Base-by-base conservation (phyloP, 345 rosid genomes). In the Citrus mangshanensis region DNA sequence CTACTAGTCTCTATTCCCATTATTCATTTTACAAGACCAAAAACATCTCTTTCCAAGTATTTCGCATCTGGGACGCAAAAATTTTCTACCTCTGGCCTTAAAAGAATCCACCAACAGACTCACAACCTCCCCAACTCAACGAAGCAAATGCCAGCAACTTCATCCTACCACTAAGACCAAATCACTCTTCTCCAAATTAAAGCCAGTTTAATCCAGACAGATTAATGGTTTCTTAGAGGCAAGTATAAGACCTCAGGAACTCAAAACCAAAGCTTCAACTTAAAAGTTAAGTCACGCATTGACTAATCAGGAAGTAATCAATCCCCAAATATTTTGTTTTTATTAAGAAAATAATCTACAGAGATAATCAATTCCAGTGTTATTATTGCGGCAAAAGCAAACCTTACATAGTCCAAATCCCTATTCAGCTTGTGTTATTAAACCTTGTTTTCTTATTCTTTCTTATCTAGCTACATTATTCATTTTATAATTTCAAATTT, bases 251-350 rank as follows among this genome's bases (percentile, higher is more conserved):
- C 19, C 40, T 64, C 2, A 18, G 19, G 32, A 28, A 63, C 38
- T 63, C 68, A 63, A 63, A 65, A 65, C 69, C 69, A 65, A 65
- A n/a, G 42, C 42, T 65, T 70, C 40, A 70, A 70, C 51, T 10
- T 42, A 12, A 42, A 42, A 42, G 13, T 14, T 12, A 42, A 42
- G 3, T 12, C 51, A 70, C 3, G 7, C 34, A 70, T 42, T 12
- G 46, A 10, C 35, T 22, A 67, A 37, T 54, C 58, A 54, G 1
- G 22, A 54, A 54, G 2, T 5, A 54, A 54, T 6, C 58, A 54
- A 54, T 54, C 58, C 70, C 14, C 6, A 38, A 35, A n/a, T 10
- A 67, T 21, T 66, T 34, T 34, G 1, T 21, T 35, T 66, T 66
- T 35, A 7, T 6, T 19, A n/a, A 40, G n/a, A 14, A 64, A 64